A percentile compares a stretch with the other conserved stretches of the same genome.
Evolutionary conservation across 2,329 filamentous ascomycete genomes (phyloP).

Genomic region (Niveomyces coronatus): DNA sequence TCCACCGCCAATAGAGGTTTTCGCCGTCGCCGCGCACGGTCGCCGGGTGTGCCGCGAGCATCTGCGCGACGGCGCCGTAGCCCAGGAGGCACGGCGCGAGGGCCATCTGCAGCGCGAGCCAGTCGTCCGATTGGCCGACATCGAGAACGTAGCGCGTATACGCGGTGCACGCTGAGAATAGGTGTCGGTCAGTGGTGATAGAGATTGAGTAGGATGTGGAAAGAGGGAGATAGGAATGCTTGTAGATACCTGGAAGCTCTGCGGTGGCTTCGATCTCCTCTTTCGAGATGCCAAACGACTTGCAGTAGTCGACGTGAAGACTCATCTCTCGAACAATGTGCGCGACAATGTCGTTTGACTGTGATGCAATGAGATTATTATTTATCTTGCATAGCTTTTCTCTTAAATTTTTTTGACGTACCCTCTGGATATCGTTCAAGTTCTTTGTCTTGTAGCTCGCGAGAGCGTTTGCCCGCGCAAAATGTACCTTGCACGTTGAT

Average conservation of each 20-base stretch:
- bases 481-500: conserved; percentile 53
- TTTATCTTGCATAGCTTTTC: neutral
- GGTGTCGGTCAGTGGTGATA: conserved; percentile 2
- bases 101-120: conserved; percentile 74
- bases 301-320: conserved; percentile 75
- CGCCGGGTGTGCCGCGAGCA: conserved; percentile 53
- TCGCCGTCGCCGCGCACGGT: conserved; percentile 43
- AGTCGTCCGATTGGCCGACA: conserved; percentile 77
- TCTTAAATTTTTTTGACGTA: no score
- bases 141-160: conserved; percentile 85
- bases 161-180: conserved; percentile 57
- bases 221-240: no score
- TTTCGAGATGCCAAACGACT: conserved; percentile 65
- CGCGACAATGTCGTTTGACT: conserved; percentile 49
- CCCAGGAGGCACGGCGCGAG: conserved; percentile 84
- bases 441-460: conserved; percentile 75
- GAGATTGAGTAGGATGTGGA: neutral
- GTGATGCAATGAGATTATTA: neutral
- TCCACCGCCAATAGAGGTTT: conserved; percentile 83
- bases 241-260: conserved; percentile 64
- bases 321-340: conserved; percentile 73
- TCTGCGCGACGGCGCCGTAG: conserved; percentile 68
- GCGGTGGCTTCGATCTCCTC: conserved; percentile 61
- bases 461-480: conserved; percentile 75
- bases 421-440: conserved; percentile 61